Evolutionary conservation across 768 basidiomycete genomes (phyloP).

Genomic region (Boletus barrowsii): DNA sequence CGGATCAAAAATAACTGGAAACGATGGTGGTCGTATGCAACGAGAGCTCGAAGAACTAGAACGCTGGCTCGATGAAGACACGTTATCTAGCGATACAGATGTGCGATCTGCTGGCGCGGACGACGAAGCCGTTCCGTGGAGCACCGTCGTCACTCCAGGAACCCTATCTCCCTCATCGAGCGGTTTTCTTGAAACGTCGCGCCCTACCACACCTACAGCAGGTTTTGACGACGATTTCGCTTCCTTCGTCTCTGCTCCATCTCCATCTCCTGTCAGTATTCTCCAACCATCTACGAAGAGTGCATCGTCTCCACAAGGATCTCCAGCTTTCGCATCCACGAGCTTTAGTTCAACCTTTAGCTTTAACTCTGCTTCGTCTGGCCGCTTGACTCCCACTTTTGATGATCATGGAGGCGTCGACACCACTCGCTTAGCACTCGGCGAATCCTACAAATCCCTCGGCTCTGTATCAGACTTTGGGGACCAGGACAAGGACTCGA

Average conservation of each 20-base stretch:
- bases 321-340: constrained; percentile 10
- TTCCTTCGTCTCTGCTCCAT: constrained; percentile 64
- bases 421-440: constrained; percentile 16
- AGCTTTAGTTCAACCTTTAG: constrained; percentile 30
- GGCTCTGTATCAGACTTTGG: constrained; percentile 62
- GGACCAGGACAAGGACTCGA: constrained; percentile 35
- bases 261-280: constrained; percentile 11
- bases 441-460: constrained; percentile 47
- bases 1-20: constrained; percentile 21
- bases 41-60: constrained; percentile 58
- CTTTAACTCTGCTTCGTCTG: constrained; percentile 23
- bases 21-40: constrained; percentile 36
- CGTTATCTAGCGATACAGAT: constrained; percentile 16
- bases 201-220: constrained; percentile 33
- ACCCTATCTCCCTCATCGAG: constrained; percentile 25
- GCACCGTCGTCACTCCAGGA: constrained; percentile 32
- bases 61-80: constrained; percentile 55
- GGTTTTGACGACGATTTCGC: constrained; percentile 81
- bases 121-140: constrained; percentile 39
- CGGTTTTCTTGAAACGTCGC: constrained; percentile 18
- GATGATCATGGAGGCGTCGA: constrained; percentile 19
- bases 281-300: background rate
- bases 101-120: constrained; percentile 13
- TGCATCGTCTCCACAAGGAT: background rate
- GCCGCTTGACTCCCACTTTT: constrained; percentile 23